These are phyloP conservation scores for Paramecium primaurelia DNA, from an alignment of 73 alveolate genomes.

Conservation along the genomic window DNA sequence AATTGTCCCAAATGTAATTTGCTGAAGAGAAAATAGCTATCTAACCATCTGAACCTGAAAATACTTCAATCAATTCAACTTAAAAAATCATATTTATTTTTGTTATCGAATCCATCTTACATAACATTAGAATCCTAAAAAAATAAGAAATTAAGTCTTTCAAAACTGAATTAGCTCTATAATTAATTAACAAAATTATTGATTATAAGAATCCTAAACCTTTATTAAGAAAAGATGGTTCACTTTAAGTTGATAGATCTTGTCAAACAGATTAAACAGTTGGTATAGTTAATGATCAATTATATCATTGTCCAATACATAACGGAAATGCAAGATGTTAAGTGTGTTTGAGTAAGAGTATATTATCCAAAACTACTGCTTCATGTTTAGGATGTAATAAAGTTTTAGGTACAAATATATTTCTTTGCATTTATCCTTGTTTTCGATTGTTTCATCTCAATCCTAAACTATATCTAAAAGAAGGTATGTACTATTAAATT, in stretches of 20 bases:
- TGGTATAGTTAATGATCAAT: neutral
- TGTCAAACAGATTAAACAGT: neutral
- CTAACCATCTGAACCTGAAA: neutral
- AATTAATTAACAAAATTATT: neutral
- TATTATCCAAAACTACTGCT: slow-evolving; percentile 3
- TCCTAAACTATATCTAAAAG: neutral
- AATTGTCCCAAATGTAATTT: neutral
- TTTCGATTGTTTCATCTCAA: slow-evolving; percentile 11
- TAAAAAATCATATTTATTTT: neutral
- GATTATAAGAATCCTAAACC: neutral
- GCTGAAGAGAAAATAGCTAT: neutral
- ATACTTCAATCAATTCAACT: neutral
- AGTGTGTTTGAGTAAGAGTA: neutral
- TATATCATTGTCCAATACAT: slow-evolving; percentile 15
- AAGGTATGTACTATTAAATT: neutral
- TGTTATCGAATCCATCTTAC: slow-evolving; percentile 11
- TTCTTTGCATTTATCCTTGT: slow-evolving; percentile 30
- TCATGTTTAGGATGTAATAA: slow-evolving; percentile 1
- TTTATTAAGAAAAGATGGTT: neutral
- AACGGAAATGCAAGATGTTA: slow-evolving; percentile 20
- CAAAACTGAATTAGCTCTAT: neutral
- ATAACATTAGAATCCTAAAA: neutral
- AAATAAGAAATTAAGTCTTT: neutral
- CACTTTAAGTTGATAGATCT: neutral
- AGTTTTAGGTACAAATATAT: neutral